phyloP scores from a whole-genome alignment of 1,284 basidiomycete species.

The Cystobasidiaceae sp. region DNA sequence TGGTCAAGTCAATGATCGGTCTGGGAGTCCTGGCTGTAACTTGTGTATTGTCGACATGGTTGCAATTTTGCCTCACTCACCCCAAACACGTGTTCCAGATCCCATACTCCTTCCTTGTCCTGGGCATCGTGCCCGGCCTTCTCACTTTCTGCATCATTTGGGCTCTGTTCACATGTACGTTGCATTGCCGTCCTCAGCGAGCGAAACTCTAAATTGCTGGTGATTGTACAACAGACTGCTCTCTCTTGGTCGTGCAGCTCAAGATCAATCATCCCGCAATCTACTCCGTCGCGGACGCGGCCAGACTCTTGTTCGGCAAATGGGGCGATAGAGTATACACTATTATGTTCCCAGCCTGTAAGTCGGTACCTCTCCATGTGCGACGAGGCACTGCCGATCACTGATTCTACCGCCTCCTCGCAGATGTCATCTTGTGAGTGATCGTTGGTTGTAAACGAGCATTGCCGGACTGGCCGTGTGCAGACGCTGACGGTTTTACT shows the following conservation, averaged over 20 bases:
- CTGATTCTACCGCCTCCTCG: constrained; percentile 23
- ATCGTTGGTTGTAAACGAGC: neutral
- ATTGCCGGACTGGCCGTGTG: neutral
- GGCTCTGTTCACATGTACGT: too few relatives aligned
- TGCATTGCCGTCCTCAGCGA: too few relatives aligned
- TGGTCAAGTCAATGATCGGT: constrained; percentile 23
- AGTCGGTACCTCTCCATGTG: neutral
- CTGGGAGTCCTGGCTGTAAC: neutral
- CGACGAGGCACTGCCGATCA: neutral
- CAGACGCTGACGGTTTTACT: neutral
- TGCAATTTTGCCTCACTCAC: neutral
- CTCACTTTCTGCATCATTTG: too few relatives aligned
- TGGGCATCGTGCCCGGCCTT: too few relatives aligned
- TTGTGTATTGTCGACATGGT: constrained; percentile 19
- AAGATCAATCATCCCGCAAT: neutral
- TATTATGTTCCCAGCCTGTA: too few relatives aligned
- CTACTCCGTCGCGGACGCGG: neutral
- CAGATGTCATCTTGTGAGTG: constrained; percentile 1
- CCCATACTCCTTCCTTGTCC: neutral
- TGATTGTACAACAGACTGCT: too few relatives aligned
- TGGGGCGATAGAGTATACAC: too few relatives aligned
- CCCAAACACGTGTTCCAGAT: neutral
- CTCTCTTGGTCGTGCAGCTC: too few relatives aligned
- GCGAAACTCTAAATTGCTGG: too few relatives aligned
- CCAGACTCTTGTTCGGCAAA: too few relatives aligned